A percentile compares a stretch with the other conserved stretches of the same genome.
phyloP scores from a whole-genome alignment of 2,329 filamentous ascomycete genomes.

The Aspergillus novoparasiticus region DNA sequence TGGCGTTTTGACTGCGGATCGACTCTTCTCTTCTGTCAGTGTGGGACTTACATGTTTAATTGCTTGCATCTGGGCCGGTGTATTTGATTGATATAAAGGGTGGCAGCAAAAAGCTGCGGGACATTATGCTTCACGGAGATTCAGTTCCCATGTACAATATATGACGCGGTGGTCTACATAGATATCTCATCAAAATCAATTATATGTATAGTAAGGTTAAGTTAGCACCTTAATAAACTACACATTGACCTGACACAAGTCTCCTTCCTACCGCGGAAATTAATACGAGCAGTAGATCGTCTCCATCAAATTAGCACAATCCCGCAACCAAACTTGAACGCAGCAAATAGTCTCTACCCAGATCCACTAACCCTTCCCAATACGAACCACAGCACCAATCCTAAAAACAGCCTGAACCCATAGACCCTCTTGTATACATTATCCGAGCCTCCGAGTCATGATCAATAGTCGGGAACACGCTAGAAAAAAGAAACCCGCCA shows the following conservation, averaged over 20 bases:
- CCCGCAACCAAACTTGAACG: not conserved
- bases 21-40: conserved; percentile 7
- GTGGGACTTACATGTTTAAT: not conserved
- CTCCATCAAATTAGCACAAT: not conserved
- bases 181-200: not conserved
- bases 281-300: not conserved
- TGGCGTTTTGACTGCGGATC: conserved; percentile 8
- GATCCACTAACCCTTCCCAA: not conserved
- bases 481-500: not conserved
- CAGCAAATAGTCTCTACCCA: not conserved
- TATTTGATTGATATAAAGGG: not conserved
- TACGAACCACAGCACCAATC: not conserved
- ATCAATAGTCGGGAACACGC: not conserved
- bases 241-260: not conserved
- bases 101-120: not conserved
- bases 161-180: conserved; percentile 10
- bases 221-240: not conserved
- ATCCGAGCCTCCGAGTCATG: not conserved
- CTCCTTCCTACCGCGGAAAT: not conserved
- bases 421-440: not conserved
- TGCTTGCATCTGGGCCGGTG: conserved; percentile 6
- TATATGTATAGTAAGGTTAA: not conserved
- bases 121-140: conserved; percentile 4
- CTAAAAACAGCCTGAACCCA: not conserved
- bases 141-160: conserved; percentile 13